These are phyloP conservation scores for Begonia peltatifolia DNA, from an alignment of 306 rosid genomes.

Conservation along the genomic window DNA sequence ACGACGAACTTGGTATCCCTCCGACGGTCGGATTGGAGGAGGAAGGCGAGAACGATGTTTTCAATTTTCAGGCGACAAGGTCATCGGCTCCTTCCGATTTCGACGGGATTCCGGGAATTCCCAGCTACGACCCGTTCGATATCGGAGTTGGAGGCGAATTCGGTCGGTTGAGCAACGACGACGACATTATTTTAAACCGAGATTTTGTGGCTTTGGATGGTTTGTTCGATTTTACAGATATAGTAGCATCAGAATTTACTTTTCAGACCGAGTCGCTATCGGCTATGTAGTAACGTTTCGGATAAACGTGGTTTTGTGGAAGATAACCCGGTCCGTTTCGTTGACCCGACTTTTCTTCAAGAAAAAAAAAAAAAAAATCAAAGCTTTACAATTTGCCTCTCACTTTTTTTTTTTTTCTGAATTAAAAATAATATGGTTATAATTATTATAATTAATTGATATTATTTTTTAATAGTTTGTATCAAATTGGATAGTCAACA, in stretches of 20 bases:
- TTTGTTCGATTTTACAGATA: constrained; percentile 38
- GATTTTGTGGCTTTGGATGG: constrained; percentile 34
- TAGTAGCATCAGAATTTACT: not conserved
- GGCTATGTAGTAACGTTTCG: constrained; percentile 36
- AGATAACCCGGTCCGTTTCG: not conserved
- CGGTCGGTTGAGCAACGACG: constrained; percentile 1
- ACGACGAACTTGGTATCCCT: constrained; percentile 81
- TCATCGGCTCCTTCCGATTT: constrained; percentile 9
- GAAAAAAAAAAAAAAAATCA: too few species aligned
- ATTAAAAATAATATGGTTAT: too few species aligned
- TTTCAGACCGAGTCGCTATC: constrained; percentile 54
- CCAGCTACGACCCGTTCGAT: constrained; percentile 31
- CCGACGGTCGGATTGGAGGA: constrained; percentile 18
- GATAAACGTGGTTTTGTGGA: constrained; percentile 13
- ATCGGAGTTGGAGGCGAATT: constrained; percentile 15
- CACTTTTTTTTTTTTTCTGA: too few species aligned
- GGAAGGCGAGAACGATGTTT: constrained; percentile 2
- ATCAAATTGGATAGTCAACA: too few species aligned
- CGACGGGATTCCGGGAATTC: constrained; percentile 23
- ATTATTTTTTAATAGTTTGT: too few species aligned
- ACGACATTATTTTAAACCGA: not conserved
- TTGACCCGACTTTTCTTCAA: not conserved
- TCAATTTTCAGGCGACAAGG: constrained; percentile 7
- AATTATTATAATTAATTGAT: too few species aligned
- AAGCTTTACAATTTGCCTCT: too few species aligned